phyloP scores from a whole-genome alignment of 2,329 filamentous ascomycete species.

The Ophiocordyceps camponoti-rufipedis region DNA sequence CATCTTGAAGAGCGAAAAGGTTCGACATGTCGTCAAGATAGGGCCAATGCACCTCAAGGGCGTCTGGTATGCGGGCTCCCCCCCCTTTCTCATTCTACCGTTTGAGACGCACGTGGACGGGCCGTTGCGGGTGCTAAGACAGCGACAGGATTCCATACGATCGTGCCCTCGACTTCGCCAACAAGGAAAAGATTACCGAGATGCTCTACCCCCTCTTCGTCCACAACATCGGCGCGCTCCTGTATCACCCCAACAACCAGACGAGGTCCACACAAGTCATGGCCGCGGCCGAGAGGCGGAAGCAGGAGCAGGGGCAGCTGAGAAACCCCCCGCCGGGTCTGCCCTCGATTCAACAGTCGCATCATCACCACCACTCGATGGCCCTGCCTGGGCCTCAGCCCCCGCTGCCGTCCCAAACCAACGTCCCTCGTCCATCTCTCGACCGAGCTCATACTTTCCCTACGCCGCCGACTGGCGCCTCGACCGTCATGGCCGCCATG shows the following conservation, averaged over 20 bases:
- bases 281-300: constrained; percentile 64
- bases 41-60: constrained; percentile 98
- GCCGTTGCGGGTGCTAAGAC: constrained; percentile 8
- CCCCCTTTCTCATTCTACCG: not conserved
- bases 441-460: constrained; percentile 87
- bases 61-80: constrained; percentile 53
- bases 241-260: constrained; percentile 88
- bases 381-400: constrained; percentile 42
- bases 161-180: constrained; percentile 92
- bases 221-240: constrained; percentile 82
- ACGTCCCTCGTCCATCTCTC: constrained; percentile 53
- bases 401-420: constrained; percentile 46
- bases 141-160: constrained; percentile 81
- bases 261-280: constrained; percentile 70
- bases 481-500: constrained; percentile 61
- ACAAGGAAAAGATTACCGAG: constrained; percentile 98
- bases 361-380: constrained; percentile 37
- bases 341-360: constrained; percentile 45
- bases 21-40: constrained; percentile 94
- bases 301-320: constrained; percentile 50
- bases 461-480: constrained; percentile 84
- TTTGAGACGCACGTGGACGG: constrained; percentile 5
- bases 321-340: constrained; percentile 38
- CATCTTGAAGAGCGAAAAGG: constrained; percentile 94
- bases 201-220: constrained; percentile 90